Conservation (phyloP, 805 yeast genomes). For the Naumovozyma dairenensis region DNA sequence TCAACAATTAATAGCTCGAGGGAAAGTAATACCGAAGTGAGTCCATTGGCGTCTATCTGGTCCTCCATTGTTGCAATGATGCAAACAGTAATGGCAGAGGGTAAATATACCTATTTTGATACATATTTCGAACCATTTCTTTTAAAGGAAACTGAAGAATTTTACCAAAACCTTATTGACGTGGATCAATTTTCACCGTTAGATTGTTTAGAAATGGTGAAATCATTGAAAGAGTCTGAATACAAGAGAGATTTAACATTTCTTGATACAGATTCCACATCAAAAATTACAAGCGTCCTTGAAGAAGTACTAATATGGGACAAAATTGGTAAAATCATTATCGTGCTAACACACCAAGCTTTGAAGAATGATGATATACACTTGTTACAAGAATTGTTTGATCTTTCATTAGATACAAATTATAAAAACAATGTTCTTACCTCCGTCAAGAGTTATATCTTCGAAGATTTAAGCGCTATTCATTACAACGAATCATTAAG, state of each 20-base stretch:
- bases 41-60: not conserved
- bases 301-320: constrained; percentile 19
- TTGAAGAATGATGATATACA: constrained; percentile 5
- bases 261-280: constrained; percentile 16
- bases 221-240: constrained; percentile 53
- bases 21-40: constrained; percentile 33
- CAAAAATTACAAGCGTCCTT: constrained; percentile 13
- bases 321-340: constrained; percentile 7
- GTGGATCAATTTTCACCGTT: constrained; percentile 40
- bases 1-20: constrained; percentile 33
- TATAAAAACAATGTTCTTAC: constrained; percentile 9
- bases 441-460: constrained; percentile 11
- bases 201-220: constrained; percentile 42
- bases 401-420: constrained; percentile 10
- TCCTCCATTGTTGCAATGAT: too few relatives aligned
- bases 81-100: constrained; percentile 59
- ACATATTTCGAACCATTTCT: constrained; percentile 59
- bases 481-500: constrained; percentile 13
- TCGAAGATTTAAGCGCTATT: constrained; percentile 10
- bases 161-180: constrained; percentile 42
- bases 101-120: constrained; percentile 51
- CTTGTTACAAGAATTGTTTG: constrained; percentile 12
- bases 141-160: constrained; percentile 43
- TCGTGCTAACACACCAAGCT: constrained; percentile 7
- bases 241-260: constrained; percentile 28